phyloP scores from a whole-genome alignment of 75 land plant species.

The Pseudotsuga menziesii region DNA sequence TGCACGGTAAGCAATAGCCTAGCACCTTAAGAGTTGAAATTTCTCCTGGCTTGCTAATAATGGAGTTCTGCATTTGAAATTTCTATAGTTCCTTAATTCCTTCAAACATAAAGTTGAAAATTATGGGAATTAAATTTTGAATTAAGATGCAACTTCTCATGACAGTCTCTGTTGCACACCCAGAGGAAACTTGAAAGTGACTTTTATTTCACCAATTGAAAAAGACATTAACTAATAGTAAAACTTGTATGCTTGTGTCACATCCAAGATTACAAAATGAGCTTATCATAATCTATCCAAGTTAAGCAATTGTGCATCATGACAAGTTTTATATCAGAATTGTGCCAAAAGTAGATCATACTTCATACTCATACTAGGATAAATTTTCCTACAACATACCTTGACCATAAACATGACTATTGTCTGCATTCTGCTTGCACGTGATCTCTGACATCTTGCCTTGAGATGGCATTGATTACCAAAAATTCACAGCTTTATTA shows the following conservation, averaged over 20 bases:
- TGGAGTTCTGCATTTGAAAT: background rate
- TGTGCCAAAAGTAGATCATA: background rate
- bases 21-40: background rate
- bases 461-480: background rate
- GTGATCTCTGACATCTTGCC: background rate
- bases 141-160: background rate
- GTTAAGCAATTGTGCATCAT: background rate
- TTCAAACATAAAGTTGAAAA: background rate
- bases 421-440: background rate
- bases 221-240: too few relatives aligned
- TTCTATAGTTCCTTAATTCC: background rate
- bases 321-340: background rate
- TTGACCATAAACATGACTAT: background rate
- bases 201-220: background rate
- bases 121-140: background rate
- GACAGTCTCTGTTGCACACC: background rate
- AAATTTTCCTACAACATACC: background rate
- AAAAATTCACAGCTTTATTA: background rate
- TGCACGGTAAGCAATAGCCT: conserved; percentile 15
- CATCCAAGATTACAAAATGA: background rate
- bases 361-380: too few relatives aligned
- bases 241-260: background rate
- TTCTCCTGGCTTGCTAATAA: too few relatives aligned
- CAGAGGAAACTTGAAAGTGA: background rate
- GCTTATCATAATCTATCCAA: background rate